These are phyloP conservation scores for Sonneratia alba DNA, from an alignment of 345 rosid genomes.

Conservation along the genomic window DNA sequence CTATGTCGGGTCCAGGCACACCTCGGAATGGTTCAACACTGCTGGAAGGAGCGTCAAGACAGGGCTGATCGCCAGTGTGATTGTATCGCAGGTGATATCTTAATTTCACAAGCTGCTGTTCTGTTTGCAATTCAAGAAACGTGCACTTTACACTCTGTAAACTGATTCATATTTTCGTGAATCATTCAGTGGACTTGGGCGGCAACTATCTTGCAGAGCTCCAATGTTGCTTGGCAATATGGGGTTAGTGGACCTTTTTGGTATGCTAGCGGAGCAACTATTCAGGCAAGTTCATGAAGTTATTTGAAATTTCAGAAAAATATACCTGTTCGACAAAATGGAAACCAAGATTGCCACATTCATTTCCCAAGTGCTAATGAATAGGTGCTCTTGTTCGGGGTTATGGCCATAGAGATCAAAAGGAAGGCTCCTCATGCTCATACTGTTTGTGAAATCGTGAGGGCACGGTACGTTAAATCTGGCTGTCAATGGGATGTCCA, in stretches of 20 bases:
- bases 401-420: constrained; percentile 94
- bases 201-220: constrained; percentile 93
- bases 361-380: background rate
- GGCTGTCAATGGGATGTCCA: background rate
- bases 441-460: constrained; percentile 85
- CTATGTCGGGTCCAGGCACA: constrained; percentile 74
- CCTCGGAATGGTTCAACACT: constrained; percentile 97
- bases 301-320: background rate
- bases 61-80: constrained; percentile 89
- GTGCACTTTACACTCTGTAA: background rate
- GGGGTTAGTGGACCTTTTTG: constrained; percentile 96
- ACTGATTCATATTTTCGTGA: background rate
- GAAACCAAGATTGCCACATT: background rate
- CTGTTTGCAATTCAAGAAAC: background rate
- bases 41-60: constrained; percentile 95
- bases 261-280: constrained; percentile 94
- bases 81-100: constrained; percentile 65
- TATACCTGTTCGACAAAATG: background rate
- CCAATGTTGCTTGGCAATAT: constrained; percentile 90
- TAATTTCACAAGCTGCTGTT: background rate
- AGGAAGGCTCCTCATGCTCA: constrained; percentile 94
- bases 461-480: constrained; percentile 58
- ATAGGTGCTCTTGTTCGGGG: constrained; percentile 72
- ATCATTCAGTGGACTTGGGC: constrained; percentile 88
- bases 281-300: constrained; percentile 47